Evolutionary conservation across 73 alveolate genomes (phyloP).

Genomic region (Stentor roeselii): DNA sequence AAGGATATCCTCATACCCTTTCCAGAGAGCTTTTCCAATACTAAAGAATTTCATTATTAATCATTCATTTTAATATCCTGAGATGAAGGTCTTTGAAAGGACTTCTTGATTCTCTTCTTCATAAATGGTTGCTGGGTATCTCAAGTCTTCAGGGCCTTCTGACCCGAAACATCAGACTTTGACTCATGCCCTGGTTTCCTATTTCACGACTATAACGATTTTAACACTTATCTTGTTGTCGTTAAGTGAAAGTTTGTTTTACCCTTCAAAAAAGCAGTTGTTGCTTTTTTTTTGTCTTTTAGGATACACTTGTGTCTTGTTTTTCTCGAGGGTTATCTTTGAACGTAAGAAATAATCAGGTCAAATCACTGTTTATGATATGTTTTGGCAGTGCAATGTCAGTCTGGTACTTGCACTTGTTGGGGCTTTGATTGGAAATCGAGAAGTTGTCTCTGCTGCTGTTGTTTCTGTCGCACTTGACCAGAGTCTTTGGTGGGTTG

Average conservation of each 20-base stretch:
- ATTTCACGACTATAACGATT: background rate
- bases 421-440: background rate
- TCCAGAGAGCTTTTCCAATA: too few species aligned
- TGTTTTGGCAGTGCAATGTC: constrained; percentile 25
- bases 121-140: too few species aligned
- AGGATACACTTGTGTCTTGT: background rate
- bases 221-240: background rate
- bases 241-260: background rate
- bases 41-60: too few species aligned
- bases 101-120: too few species aligned
- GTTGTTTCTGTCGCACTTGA: constrained; percentile 18
- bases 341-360: constrained; percentile 15
- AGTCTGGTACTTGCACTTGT: background rate
- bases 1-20: too few species aligned
- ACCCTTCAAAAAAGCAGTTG: background rate
- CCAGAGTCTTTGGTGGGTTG: constrained; percentile 28
- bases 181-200: background rate
- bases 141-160: too few species aligned
- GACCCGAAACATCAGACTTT: constrained; percentile 12
- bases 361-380: constrained; percentile 8
- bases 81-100: too few species aligned
- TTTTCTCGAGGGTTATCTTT: background rate
- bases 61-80: too few species aligned
- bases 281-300: background rate
- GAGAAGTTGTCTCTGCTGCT: background rate